Evolutionary conservation across 177 flowering plant genomes (phyloP).

Genomic region (Vitis hybrid): DNA sequence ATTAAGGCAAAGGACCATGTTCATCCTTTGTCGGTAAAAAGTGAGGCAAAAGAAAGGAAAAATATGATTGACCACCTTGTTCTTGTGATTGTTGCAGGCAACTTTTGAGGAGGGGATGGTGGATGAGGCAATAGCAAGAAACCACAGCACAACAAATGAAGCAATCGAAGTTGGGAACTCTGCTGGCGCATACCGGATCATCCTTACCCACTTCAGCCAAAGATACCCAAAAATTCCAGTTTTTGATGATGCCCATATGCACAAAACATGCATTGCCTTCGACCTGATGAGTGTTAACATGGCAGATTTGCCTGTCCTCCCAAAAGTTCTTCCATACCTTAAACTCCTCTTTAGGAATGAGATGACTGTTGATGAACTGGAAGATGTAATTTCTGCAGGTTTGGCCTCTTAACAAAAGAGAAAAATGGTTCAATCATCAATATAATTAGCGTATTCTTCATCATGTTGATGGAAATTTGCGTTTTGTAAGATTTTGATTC

Average conservation of each 20-base stretch:
- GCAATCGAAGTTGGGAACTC: slow-evolving; percentile 82
- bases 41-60: background rate
- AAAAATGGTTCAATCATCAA: too few species aligned
- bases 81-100: slow-evolving; percentile 58
- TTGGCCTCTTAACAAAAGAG: slow-evolving; percentile 5
- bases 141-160: slow-evolving; percentile 95
- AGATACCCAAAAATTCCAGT: slow-evolving; percentile 96
- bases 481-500: too few species aligned
- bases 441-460: background rate
- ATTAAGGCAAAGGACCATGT: too few species aligned
- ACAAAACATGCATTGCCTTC: slow-evolving; percentile 90
- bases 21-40: too few species aligned
- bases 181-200: slow-evolving; percentile 81
- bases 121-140: slow-evolving; percentile 84
- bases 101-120: slow-evolving; percentile 91
- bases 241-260: slow-evolving; percentile 73
- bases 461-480: background rate
- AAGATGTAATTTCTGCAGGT: slow-evolving; percentile 36
- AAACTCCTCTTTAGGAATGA: slow-evolving; percentile 77
- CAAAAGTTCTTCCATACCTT: slow-evolving; percentile 76
- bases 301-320: slow-evolving; percentile 83
- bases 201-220: slow-evolving; percentile 98
- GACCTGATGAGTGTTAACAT: slow-evolving; percentile 95
- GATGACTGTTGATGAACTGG: slow-evolving; percentile 64
- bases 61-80: background rate